Evolutionary conservation across 495 filamentous ascomycete genomes (phyloP), one percentile per base, ranked within the genome.

Genomic region (Aspergillus cavernicola): DNA sequence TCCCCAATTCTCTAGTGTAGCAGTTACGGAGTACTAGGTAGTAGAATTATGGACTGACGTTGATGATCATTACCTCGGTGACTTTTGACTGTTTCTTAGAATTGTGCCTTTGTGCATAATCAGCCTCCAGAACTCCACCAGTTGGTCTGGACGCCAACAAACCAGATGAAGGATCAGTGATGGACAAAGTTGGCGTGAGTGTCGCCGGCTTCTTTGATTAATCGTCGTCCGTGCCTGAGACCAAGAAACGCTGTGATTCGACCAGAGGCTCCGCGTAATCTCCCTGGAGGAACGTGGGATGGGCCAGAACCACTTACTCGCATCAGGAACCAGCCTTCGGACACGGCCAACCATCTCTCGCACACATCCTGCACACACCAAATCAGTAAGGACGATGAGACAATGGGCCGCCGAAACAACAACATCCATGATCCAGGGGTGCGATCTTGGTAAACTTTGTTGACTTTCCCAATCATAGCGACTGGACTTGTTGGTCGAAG

Each of bases 261-360:
- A 40, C 48, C 18, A 38, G 19, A 26, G 20, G 40, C 29, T 33
- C 50, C 42, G 37, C 33, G 50, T 56, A 63, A 63, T 63, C 57
- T 63, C 60, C 60, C 56, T 56, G 49, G 37, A 32, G 45, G 53
- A 59, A 59, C 53, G 53, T 63, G 56, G 53, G 46, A 39, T 45
- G 59, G 53, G 46, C 58, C 46, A 50, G 53, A 56, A 52, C 53
- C 38, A 45, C 35, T 35, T n/a, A 19, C 24, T 50, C 8, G 38
- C 38, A 40, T 9, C 38, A 40, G 38, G 38, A 36, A 36, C 44
- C 31, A 26, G 37, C 26, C 38, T 55, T 37, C 11, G 28, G 35
- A 29, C 57, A 59, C 56, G 56, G 42, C 39, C 51, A 37, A n/a
- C 6, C 6, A 1, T 28, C 35, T 50, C 18, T 57, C 48, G 23